Base-by-base conservation (phyloP, 495 filamentous ascomycete species). In the Tetracladium setigerum region DNA sequence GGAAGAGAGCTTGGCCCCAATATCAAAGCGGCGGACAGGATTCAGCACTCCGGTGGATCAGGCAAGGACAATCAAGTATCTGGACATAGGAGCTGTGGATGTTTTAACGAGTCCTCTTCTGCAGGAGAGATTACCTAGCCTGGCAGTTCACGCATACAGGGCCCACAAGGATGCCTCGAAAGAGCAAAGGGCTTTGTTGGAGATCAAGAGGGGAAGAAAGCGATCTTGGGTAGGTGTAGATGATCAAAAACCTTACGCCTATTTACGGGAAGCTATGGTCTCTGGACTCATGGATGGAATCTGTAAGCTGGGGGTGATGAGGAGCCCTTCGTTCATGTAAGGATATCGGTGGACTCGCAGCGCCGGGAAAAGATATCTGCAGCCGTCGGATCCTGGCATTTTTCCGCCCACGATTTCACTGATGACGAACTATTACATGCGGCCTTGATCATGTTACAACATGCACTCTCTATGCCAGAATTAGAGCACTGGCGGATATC, bases 161-260 rank as follows among this genome's bases (percentile, higher is more conserved):
- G 79, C 79, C 11, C 83, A 83, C 50, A 86, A 81, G 58, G 76
- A 86, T 46, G 78, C 83, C 16, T 73, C 76, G 19, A 77, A 74
- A 57, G 82, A 87, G 42, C 79, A 86, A 59, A 76, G 81, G 19
- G 73, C 77, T 4, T 75, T 86, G 41, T 52, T 87, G 12, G 78
- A 83, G 17, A 64, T 74, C 42, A 86, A 78, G 54, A 77, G 80
- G 51, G 74, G 76, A 16, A 75, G 90, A 43, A 94, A 92, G 63
- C 79, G 87, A 41, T 95, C 90, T 2, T 95, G 88, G 89, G 87
- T 96, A 34, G 89, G 89, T 22, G 76, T 91, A n/a, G 76, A 85
- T 54, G 82, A 90, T 58, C 76, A 84, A 57, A 87, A 89, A 58
- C 85, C 84, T n/a, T 95, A 87, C 69, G 80, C 84, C 18, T 95